A percentile compares a stretch with the other conserved stretches of the same genome.
Evolutionary conservation across 2,329 filamentous ascomycete genomes (phyloP).

Genomic region (Aspergillus sp.): DNA sequence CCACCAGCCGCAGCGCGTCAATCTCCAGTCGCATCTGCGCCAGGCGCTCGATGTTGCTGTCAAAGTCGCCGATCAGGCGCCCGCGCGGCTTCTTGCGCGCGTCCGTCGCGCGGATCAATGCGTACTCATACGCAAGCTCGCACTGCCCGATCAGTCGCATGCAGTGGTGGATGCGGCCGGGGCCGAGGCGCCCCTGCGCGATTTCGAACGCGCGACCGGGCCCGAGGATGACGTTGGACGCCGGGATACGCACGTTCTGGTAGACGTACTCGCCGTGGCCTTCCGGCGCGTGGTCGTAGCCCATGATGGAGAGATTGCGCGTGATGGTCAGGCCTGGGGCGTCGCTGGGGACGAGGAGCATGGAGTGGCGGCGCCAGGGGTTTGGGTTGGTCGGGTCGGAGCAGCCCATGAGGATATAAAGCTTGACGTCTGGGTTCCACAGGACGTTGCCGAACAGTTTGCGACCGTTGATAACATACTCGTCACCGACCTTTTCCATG

Average conservation of each 20-base stretch:
- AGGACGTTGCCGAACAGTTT: slow-evolving; percentile 5
- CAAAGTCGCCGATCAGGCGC: slow-evolving; percentile 3
- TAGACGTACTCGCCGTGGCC: slow-evolving; percentile 8
- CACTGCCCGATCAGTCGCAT: slow-evolving; percentile 9
- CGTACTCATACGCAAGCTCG: slow-evolving; percentile 7
- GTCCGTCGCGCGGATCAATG: slow-evolving; percentile 5
- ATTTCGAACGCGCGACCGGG: slow-evolving; percentile 6
- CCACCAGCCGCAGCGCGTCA: slow-evolving; percentile 68
- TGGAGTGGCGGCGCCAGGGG: slow-evolving; percentile 3
- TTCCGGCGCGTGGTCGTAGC: slow-evolving; percentile 8
- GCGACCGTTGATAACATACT: slow-evolving; percentile 8
- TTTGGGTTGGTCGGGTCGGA: slow-evolving; percentile 5
- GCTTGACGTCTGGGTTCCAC: slow-evolving; percentile 6
- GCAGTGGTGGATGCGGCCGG: slow-evolving; percentile 9
- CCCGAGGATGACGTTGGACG: slow-evolving; percentile 6
- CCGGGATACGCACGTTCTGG: slow-evolving; percentile 4
- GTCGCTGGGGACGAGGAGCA: slow-evolving; percentile 6
- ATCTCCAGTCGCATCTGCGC: slow-evolving; percentile 9
- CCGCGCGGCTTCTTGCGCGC: slow-evolving; percentile 5
- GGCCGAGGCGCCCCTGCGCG: slow-evolving; percentile 7
- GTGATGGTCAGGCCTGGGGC: slow-evolving; percentile 4
- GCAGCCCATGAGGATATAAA: slow-evolving; percentile 10
- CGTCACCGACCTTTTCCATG: background rate
- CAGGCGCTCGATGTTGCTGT: slow-evolving; percentile 8
- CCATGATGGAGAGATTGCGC: slow-evolving; percentile 9